Conservation (phyloP, 495 filamentous ascomycete genomes). For the Pyronema domesticum region DNA sequence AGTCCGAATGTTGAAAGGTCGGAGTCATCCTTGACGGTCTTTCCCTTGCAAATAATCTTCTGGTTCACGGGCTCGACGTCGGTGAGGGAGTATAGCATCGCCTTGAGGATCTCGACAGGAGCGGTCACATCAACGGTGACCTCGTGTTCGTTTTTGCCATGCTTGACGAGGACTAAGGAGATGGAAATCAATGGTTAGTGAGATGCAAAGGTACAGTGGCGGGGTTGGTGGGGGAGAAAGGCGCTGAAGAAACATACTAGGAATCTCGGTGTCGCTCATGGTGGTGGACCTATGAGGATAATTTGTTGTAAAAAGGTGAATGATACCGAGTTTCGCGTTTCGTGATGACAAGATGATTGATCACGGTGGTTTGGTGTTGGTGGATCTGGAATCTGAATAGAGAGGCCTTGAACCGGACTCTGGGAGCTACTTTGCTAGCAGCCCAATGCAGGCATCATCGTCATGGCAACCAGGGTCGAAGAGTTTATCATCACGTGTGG, state of each 20-base stretch:
- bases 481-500: no score
- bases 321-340: no score
- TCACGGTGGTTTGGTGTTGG: neutral
- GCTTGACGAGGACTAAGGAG: conserved; percentile 69
- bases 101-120: conserved; percentile 84
- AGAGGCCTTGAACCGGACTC: no score
- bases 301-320: neutral
- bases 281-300: neutral
- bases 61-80: conserved; percentile 92
- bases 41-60: conserved; percentile 86
- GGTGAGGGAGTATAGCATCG: conserved; percentile 83
- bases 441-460: no score
- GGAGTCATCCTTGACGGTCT: conserved; percentile 87
- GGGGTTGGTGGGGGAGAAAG: neutral
- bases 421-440: no score
- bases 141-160: conserved; percentile 83
- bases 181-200: conserved; percentile 20
- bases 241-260: neutral
- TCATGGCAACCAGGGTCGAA: no score
- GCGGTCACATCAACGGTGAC: conserved; percentile 74
- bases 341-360: neutral
- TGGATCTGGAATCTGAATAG: neutral
- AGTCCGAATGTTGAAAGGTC: conserved; percentile 64
- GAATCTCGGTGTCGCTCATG: conserved; percentile 6
- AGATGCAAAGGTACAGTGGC: neutral